phyloP scores from a whole-genome alignment of 2,329 filamentous ascomycete genomes.

The Aspergillus unguis region DNA sequence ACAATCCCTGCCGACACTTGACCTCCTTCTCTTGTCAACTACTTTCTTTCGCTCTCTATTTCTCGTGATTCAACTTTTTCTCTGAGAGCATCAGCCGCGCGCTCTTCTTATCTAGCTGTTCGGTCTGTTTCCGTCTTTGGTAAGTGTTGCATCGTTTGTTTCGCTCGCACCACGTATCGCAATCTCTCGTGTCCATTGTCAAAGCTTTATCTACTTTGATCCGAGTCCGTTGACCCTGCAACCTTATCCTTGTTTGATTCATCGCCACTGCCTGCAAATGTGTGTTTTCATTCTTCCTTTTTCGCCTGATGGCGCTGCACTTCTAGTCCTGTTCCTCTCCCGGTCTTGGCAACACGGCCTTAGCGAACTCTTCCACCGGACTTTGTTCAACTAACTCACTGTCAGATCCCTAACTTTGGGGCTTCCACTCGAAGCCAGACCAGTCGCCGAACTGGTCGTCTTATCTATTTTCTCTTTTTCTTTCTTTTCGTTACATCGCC shows the following conservation, averaged over 20 bases:
- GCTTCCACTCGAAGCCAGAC: neutral
- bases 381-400: conserved; percentile 26
- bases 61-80: neutral
- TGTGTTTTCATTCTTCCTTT: conserved; percentile 2
- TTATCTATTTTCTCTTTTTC: conserved; percentile 6
- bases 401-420: conserved; percentile 20
- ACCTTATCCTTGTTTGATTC: neutral
- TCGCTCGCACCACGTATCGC: conserved; percentile 12
- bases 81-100: neutral
- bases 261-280: conserved; percentile 2
- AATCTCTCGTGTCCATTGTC: conserved; percentile 17
- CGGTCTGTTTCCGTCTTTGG: conserved; percentile 15
- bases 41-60: neutral
- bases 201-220: conserved; percentile 22
- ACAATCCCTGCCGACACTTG: conserved; percentile 32
- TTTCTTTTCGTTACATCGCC: conserved; percentile 3
- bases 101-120: neutral
- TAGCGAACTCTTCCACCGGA: conserved; percentile 29
- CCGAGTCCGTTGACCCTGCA: neutral
- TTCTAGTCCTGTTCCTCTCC: conserved; percentile 12
- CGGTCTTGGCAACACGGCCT: conserved; percentile 32
- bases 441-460: neutral
- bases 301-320: conserved; percentile 16
- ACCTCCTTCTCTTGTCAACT: conserved; percentile 16
- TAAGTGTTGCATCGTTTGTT: conserved; percentile 23